These are phyloP conservation scores for Debaryomyces robertsiae DNA, from an alignment of 1,139 yeast species.

Conservation along the genomic window DNA sequence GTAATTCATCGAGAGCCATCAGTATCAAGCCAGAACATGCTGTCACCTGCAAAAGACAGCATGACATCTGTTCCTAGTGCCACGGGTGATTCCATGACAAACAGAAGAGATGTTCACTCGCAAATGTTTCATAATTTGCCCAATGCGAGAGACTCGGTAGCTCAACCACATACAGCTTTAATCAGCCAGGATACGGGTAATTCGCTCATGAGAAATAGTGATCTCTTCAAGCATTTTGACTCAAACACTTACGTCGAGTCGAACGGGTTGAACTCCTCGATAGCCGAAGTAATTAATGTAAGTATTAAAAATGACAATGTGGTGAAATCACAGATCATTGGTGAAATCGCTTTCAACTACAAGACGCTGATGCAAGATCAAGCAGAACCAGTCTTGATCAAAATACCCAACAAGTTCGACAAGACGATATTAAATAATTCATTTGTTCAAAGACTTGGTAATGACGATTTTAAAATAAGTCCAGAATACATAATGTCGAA, in stretches of 20 bases:
- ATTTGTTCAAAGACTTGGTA: conserved; percentile 39
- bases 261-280: conserved; percentile 72
- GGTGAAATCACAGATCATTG: conserved; percentile 61
- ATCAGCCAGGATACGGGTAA: conserved; percentile 38
- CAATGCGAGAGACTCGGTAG: conserved; percentile 41
- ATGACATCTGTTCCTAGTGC: background rate
- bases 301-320: conserved; percentile 66
- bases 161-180: conserved; percentile 24
- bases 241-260: conserved; percentile 41
- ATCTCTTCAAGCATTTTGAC: conserved; percentile 49
- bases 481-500: conserved; percentile 49
- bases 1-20: conserved; percentile 29
- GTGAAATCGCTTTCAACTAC: conserved; percentile 79
- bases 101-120: conserved; percentile 54
- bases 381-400: conserved; percentile 24
- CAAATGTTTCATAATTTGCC: conserved; percentile 56
- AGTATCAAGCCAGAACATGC: conserved; percentile 2
- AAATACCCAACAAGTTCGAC: conserved; percentile 36
- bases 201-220: conserved; percentile 33
- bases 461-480: conserved; percentile 32
- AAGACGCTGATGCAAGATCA: conserved; percentile 27
- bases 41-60: background rate
- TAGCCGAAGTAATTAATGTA: conserved; percentile 82
- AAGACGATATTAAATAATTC: conserved; percentile 46
- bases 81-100: conserved; percentile 12